Base-by-base conservation (phyloP, 1,284 basidiomycete species). In the Austroboletus rostrupii region DNA sequence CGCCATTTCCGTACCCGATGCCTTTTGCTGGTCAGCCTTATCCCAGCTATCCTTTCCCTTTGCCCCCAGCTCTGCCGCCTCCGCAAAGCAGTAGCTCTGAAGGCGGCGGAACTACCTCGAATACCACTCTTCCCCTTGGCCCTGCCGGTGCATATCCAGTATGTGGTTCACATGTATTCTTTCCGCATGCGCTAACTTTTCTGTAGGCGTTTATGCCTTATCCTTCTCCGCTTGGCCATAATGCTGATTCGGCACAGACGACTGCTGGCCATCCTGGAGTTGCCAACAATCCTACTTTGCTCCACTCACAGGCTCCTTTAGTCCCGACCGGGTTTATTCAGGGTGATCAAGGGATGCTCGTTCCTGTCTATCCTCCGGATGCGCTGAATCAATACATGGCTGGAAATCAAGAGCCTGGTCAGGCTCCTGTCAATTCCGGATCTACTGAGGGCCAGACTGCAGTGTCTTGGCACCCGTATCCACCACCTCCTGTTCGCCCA, bases 311-410 rank as follows among this genome's bases (percentile, higher is more conserved):
- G 61, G 77, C 83, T 13, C 83, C 86, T 28, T 67, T 87, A 14
- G 69, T 76, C 36, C 80, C 86, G 2, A 79, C 82, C 0, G 83
- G 84, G 3, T 89, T 88, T 59, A 78, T 86, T 48, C 84, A 87
- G 54, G 80, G 82, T 44, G 83, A 86, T 48, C 81, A 85, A 48
- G 85, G 85, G 5, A 77, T 78, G 20, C 72, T 88, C 17, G 78
- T 87, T 46, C 78, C 87, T 16, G 76, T 87, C 26, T 89, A 89
- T 64, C 80, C 79, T 26, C 81, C 81, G 5, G 85, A 89, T 43
- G 83, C 80, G 2, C 70, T 87, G 23, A 77, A 74, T 43, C 72
- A 77, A 45, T 80, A 81, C 52, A 77, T 80, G 75, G 57, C 72
- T 16, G 70, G 61, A 52, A 59, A 43, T 49, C 61, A 61, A 49